Conservation (phyloP, 1,284 basidiomycete genomes). For the Neotropicomus parvogracilis region DNA sequence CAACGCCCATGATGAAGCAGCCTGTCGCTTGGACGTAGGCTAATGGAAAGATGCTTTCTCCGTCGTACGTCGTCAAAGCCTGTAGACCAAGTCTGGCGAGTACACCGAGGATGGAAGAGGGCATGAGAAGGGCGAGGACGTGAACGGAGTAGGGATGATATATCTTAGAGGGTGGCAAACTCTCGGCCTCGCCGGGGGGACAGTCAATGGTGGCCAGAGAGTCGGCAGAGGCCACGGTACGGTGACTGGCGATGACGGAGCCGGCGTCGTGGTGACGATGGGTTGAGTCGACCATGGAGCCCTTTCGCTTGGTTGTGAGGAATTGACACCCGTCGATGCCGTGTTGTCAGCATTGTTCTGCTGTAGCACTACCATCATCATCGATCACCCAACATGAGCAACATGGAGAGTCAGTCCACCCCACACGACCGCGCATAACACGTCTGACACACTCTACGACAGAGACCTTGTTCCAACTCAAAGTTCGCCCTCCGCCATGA, state of each 20-base stretch:
- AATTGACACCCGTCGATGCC: neutral
- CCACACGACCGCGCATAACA: neutral
- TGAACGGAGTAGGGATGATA: conserved; percentile 60
- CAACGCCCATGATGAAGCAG: conserved; percentile 89
- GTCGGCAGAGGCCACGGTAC: conserved; percentile 34
- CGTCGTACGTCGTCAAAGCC: conserved; percentile 70
- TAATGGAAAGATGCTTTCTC: conserved; percentile 75
- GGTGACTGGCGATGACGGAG: conserved; percentile 35
- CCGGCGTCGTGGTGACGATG: conserved; percentile 29
- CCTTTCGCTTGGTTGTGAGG: too few relatives aligned
- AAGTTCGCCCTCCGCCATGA: conserved; percentile 43
- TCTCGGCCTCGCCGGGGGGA: conserved; percentile 45
- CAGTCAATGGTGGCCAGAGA: conserved; percentile 50
- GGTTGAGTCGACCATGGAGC: neutral
- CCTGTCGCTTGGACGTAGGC: conserved; percentile 88
- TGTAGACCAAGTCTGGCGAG: conserved; percentile 74
- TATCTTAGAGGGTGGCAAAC: conserved; percentile 42
- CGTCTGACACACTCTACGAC: conserved; percentile 16
- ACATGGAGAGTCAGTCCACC: conserved; percentile 78
- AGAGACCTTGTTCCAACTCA: conserved; percentile 96
- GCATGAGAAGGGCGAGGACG: conserved; percentile 69
- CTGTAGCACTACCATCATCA: too few relatives aligned
- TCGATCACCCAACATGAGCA: conserved; percentile 83
- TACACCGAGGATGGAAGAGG: conserved; percentile 75
- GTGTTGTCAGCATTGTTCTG: too few relatives aligned